Percentiles rank a stretch among this genome's conserved stretches.
phyloP scores from a whole-genome alignment of 345 rosid species.

The Cardamine chenopodiifolia region DNA sequence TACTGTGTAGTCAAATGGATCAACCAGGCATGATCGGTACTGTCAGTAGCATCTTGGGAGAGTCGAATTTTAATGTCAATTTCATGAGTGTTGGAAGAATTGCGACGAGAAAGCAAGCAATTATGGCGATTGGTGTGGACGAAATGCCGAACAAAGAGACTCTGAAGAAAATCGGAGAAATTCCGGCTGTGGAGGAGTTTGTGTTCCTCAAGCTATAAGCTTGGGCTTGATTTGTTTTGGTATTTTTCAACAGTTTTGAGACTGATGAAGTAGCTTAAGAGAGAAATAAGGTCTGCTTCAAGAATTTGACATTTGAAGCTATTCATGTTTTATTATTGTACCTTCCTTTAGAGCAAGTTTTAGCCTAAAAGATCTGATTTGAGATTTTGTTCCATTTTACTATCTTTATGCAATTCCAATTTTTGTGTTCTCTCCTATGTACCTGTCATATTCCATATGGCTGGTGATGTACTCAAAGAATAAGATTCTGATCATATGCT shows the following conservation, averaged over 20 bases:
- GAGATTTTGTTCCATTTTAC: conserved; percentile 5
- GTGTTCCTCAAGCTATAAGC: conserved; percentile 71
- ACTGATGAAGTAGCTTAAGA: background rate
- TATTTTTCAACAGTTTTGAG: conserved; percentile 1
- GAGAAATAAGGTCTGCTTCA: background rate
- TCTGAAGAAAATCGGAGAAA: conserved; percentile 65
- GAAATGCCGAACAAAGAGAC: conserved; percentile 62
- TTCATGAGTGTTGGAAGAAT: conserved; percentile 92
- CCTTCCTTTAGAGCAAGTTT: background rate
- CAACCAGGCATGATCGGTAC: conserved; percentile 85
- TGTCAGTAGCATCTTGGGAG: conserved; percentile 73
- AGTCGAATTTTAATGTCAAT: conserved; percentile 77
- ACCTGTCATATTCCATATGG: conserved; percentile 27
- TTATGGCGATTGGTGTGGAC: conserved; percentile 85
- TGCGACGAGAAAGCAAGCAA: conserved; percentile 78
- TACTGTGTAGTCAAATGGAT: conserved; percentile 81
- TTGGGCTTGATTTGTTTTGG: background rate
- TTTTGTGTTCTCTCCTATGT: background rate
- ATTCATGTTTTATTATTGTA: background rate
- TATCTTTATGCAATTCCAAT: background rate
- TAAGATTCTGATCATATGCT: conserved; percentile 35
- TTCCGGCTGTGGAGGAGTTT: conserved; percentile 71
- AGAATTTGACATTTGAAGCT: background rate
- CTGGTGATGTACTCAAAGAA: conserved; percentile 35
- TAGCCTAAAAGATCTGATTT: background rate